These are phyloP conservation scores for Fusarium metavorans DNA, from an alignment of 2,329 filamentous ascomycete genomes.

Conservation along the genomic window DNA sequence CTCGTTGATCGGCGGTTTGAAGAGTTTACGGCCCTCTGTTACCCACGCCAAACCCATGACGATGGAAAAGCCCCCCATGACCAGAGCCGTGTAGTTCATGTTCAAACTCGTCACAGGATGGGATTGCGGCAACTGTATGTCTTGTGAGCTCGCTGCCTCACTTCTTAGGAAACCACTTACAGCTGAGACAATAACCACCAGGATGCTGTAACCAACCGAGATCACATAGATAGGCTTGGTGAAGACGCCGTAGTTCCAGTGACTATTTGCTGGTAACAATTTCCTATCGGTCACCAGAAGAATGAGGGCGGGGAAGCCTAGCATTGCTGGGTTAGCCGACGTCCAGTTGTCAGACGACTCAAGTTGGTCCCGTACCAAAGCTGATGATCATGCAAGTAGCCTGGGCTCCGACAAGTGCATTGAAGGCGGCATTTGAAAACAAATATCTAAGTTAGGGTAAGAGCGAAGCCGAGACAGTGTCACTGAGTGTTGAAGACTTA, in stretches of 20 bases:
- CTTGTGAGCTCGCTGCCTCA: neutral
- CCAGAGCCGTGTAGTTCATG: neutral
- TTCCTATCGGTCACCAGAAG: neutral
- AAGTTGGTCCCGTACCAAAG: neutral
- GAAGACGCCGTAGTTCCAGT: neutral
- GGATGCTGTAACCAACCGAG: neutral
- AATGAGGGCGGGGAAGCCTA: neutral
- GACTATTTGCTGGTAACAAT: neutral
- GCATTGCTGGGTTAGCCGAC: neutral
- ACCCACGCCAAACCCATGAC: neutral
- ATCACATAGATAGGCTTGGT: neutral
- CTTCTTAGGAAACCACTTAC: neutral
- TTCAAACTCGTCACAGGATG: neutral
- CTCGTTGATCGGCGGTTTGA: neutral
- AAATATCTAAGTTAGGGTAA: neutral
- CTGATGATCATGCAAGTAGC: slow-evolving; percentile 4
- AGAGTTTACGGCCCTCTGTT: neutral
- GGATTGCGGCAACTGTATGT: neutral
- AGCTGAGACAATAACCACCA: neutral
- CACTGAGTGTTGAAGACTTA: neutral
- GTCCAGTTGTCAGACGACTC: neutral
- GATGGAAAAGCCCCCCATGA: neutral
- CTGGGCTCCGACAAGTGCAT: slow-evolving; percentile 5
- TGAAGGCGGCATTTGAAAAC: slow-evolving; percentile 4
- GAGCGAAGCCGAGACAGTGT: neutral